Evolutionary conservation across 2,329 filamentous ascomycete species (phyloP).

Genomic region (Apiospora arundinis): DNA sequence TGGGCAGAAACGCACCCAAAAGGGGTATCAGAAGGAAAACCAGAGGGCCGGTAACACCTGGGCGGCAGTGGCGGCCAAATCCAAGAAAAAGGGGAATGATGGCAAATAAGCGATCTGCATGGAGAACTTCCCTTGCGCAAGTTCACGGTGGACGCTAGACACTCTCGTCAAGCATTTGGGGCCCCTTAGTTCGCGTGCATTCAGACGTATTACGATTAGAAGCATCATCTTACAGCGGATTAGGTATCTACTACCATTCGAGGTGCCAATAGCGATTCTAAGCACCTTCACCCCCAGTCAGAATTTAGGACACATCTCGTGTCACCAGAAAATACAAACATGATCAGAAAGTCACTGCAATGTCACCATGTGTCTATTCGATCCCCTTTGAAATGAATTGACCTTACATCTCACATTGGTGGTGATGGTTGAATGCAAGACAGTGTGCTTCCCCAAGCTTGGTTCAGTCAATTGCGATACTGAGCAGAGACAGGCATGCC

Average conservation of each 20-base stretch:
- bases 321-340: background rate
- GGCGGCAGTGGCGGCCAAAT: background rate
- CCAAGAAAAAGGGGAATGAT: background rate
- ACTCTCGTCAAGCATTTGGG: background rate
- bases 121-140: background rate
- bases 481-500: too few species aligned
- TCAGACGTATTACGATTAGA: background rate
- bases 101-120: background rate
- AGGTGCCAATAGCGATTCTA: conserved; percentile 4
- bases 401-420: background rate
- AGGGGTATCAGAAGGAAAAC: background rate
- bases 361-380: too few species aligned
- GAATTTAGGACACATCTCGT: background rate
- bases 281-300: background rate
- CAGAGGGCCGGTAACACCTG: background rate
- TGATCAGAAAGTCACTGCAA: background rate
- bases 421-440: too few species aligned
- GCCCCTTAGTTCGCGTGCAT: background rate
- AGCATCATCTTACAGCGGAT: conserved; percentile 7
- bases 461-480: background rate
- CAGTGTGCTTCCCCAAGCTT: background rate
- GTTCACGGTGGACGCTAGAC: background rate
- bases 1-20: background rate
- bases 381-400: background rate
- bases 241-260: background rate